Conservation (phyloP, 169 alveolate genomes). For the Babesia gibsoni region DNA sequence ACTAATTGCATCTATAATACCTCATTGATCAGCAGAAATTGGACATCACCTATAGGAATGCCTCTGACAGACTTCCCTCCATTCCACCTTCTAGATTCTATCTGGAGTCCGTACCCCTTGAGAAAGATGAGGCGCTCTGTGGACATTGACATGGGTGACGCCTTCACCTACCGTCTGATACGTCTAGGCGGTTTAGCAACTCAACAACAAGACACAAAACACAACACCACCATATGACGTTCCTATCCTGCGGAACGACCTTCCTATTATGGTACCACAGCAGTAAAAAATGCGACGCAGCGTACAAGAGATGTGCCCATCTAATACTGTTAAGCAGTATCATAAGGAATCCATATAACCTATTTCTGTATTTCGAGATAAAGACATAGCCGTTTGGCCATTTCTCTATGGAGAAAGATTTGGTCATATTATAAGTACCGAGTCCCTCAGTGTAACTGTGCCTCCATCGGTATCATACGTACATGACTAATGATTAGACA, state of each 20-base stretch:
- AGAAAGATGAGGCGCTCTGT: slow-evolving; percentile 49
- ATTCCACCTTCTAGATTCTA: slow-evolving; percentile 6
- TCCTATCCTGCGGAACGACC: too few species aligned
- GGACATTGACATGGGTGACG: not conserved
- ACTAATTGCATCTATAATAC: not conserved
- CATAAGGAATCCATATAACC: not conserved
- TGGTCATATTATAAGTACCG: slow-evolving; percentile 1
- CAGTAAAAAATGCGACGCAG: not conserved
- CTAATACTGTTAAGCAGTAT: not conserved
- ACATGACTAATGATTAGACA: too few species aligned
- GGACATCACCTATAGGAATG: slow-evolving; percentile 23
- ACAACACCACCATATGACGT: not conserved
- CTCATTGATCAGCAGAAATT: slow-evolving; percentile 51
- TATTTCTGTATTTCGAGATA: not conserved
- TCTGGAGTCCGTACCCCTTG: slow-evolving; percentile 43
- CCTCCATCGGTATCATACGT: too few species aligned
- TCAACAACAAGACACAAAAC: not conserved
- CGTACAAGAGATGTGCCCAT: slow-evolving; percentile 3
- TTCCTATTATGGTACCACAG: too few species aligned
- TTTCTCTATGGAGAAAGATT: slow-evolving; percentile 4
- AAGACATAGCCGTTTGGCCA: slow-evolving; percentile 43
- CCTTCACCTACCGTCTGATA: not conserved
- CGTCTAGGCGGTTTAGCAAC: not conserved
- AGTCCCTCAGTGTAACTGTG: not conserved
- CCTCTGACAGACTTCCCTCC: not conserved